These are phyloP conservation scores for Solanum bulbocastanum DNA, from an alignment of 257 asterid species.

Conservation along the genomic window DNA sequence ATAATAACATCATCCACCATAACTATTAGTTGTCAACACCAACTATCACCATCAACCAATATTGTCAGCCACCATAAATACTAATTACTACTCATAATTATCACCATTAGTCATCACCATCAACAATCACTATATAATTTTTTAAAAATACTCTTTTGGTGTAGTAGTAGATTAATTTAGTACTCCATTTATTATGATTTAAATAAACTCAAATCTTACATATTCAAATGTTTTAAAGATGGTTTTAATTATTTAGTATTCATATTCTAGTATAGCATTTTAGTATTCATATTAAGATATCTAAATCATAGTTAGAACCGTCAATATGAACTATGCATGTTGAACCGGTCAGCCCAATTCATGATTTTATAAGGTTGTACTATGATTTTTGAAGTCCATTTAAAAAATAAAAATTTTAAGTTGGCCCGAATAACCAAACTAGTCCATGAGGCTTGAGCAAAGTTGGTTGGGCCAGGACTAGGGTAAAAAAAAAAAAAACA, in stretches of 20 bases:
- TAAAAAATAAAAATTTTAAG: no score
- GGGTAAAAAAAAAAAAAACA: no score
- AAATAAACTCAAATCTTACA: background rate
- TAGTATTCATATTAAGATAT: no score
- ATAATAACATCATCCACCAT: background rate
- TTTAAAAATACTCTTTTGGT: background rate
- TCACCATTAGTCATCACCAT: background rate
- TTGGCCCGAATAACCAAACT: background rate
- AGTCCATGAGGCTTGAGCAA: background rate
- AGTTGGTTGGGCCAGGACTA: background rate
- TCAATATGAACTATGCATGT: background rate
- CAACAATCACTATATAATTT: background rate
- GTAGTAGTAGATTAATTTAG: background rate
- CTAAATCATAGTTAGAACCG: no score
- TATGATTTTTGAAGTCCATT: background rate
- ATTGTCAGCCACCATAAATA: no score
- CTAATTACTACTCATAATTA: no score
- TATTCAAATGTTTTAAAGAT: no score
- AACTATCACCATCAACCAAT: no score
- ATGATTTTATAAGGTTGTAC: background rate
- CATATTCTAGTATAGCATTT: no score
- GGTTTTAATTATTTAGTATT: background rate
- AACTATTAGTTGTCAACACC: background rate
- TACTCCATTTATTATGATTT: no score
- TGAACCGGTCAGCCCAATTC: background rate